Conservation (phyloP, 495 filamentous ascomycete genomes). For the Massariosphaeria phaeospora region DNA sequence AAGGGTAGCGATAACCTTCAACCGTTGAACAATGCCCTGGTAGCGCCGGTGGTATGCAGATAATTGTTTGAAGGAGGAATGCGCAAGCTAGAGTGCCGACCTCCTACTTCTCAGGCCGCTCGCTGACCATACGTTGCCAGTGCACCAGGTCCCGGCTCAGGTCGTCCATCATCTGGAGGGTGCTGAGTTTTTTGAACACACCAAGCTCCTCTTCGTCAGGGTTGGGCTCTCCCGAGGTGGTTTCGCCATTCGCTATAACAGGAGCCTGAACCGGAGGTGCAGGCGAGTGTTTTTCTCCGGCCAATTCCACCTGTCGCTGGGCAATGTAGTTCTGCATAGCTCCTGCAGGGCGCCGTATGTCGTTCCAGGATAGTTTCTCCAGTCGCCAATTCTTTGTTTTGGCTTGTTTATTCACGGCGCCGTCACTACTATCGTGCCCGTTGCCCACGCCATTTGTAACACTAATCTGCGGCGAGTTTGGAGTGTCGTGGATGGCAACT, state of each 20-base stretch:
- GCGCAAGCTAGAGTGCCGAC: background rate
- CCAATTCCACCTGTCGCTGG: constrained; percentile 85
- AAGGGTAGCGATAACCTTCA: too few relatives aligned
- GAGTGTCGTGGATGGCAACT: constrained; percentile 50
- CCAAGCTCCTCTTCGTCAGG: constrained; percentile 20
- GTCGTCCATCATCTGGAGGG: constrained; percentile 45
- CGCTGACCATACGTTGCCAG: constrained; percentile 37
- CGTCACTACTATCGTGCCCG: constrained; percentile 36
- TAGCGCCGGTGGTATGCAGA: background rate
- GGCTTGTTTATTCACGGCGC: constrained; percentile 27
- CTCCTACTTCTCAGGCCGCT: constrained; percentile 23
- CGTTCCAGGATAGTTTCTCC: constrained; percentile 77
- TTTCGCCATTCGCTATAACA: constrained; percentile 35
- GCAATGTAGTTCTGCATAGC: constrained; percentile 87
- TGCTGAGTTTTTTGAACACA: constrained; percentile 35
- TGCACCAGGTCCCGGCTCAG: constrained; percentile 39
- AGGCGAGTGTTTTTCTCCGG: constrained; percentile 46
- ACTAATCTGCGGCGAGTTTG: constrained; percentile 29
- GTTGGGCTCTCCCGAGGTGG: constrained; percentile 2
- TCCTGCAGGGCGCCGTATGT: constrained; percentile 82
- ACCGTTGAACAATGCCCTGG: too few relatives aligned
- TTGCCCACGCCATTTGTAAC: constrained; percentile 24
- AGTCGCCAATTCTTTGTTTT: constrained; percentile 47
- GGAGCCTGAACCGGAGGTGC: constrained; percentile 9
- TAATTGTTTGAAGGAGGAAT: background rate